Evolutionary conservation across 2,329 filamentous ascomycete species (phyloP).

Genomic region (Clarireedia monteithiana): DNA sequence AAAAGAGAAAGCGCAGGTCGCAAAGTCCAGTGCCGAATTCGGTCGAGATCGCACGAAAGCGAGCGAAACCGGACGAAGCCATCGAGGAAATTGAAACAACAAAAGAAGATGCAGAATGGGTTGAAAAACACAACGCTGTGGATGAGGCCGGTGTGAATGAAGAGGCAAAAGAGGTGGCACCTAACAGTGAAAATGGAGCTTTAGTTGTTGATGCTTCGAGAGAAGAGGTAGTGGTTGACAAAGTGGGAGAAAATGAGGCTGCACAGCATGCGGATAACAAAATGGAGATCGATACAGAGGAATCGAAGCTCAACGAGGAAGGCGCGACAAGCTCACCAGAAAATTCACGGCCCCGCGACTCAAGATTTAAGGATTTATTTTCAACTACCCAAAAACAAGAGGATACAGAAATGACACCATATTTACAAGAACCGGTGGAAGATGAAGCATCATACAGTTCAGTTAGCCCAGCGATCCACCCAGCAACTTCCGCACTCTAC

Average conservation of each 20-base stretch:
- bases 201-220: conserved; percentile 15
- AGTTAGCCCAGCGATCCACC: conserved; percentile 55
- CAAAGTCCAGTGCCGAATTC: conserved; percentile 49
- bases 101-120: conserved; percentile 16
- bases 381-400: conserved; percentile 5
- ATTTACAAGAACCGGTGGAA: conserved; percentile 9
- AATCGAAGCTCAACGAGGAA: not conserved
- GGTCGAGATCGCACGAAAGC: conserved; percentile 48
- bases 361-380: conserved; percentile 41
- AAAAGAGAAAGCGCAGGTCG: conserved; percentile 61
- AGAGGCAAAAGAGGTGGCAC: not conserved
- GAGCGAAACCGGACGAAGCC: conserved; percentile 37
- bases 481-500: conserved; percentile 71
- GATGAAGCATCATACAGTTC: conserved; percentile 22
- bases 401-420: conserved; percentile 11
- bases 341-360: conserved; percentile 28
- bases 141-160: conserved; percentile 13
- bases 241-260: not conserved
- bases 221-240: conserved; percentile 14
- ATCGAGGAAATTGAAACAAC: conserved; percentile 11
- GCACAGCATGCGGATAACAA: not conserved
- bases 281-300: conserved; percentile 7
- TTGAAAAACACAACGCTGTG: conserved; percentile 23
- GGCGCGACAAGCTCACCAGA: conserved; percentile 4
- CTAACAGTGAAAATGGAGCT: conserved; percentile 4